Evolutionary conservation across 1,284 basidiomycete species (phyloP), one percentile per base, ranked within the genome.

Genomic region (Papiliotrema fonsecae): DNA sequence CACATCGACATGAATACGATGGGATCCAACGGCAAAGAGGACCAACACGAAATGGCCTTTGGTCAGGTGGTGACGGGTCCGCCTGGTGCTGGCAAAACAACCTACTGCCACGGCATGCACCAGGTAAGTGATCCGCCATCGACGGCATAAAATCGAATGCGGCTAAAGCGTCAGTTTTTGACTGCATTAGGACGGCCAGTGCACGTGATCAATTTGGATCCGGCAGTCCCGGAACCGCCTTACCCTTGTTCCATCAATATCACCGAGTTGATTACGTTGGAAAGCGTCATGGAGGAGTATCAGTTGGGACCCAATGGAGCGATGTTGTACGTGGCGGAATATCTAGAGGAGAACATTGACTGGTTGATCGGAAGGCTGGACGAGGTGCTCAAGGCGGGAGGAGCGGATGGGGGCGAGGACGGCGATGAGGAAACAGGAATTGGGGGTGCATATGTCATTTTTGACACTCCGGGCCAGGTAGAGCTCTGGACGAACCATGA

Each of bases 301-400:
- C 81, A 82, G 0, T 79, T 99, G 0, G 96, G 96, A 0, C 96
- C 96, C 0, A 99, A 99, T 60, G 96, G 96, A 5, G 94, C 84
- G 2, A 92, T 97, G 85, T 77, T 98, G 16, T 98, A 93, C 69
- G 94, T 91, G 69, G 88, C 97, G 79, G 96, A 98, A 70, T 97
- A 97, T 69, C 81, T 99, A 21, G 93, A 98, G 65, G 84, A 81
- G 22, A 97, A 98, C 72, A 82, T 87, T 60, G 93, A 97, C 70
- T 99, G 96, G 96, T 79, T 99, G 22, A 84, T 91, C 50, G 70
- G 75, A 36, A 74, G 83, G 40, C 73, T 97, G 60, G 79, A 79
- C 49, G 81, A 81, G 61, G 74, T 89, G 1, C 26, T 56, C 38
- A 25, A 26, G 64, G 54, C 62, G 21, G 54, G 32, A 30, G 25